Conservation (phyloP, 768 basidiomycete genomes). For the Termitomyces sp. region DNA sequence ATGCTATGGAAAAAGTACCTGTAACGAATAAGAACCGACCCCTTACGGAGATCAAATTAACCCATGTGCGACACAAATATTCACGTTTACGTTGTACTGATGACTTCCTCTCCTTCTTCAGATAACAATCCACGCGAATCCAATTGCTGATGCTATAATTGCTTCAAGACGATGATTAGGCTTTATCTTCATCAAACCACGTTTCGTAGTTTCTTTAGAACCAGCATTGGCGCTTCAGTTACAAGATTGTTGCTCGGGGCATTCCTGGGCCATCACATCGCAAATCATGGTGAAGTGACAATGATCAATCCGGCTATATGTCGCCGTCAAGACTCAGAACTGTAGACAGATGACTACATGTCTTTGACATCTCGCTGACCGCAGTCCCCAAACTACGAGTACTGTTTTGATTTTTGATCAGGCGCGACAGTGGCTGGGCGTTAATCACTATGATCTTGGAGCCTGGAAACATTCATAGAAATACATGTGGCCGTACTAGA, state of each 20-base stretch:
- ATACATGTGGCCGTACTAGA: neutral
- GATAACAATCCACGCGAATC: conserved; percentile 92
- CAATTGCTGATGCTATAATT: conserved; percentile 76
- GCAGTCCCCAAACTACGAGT: neutral
- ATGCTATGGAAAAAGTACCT: conserved; percentile 88
- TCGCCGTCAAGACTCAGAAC: neutral
- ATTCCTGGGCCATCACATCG: neutral
- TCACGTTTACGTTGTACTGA: conserved; percentile 1
- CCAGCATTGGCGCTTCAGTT: neutral
- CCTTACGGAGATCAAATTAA: conserved; percentile 76
- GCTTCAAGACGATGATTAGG: conserved; percentile 23
- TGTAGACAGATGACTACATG: neutral
- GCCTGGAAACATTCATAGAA: neutral
- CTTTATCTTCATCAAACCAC: neutral
- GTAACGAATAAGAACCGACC: conserved; percentile 91
- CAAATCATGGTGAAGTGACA: neutral
- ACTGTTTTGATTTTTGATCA: neutral
- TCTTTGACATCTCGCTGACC: neutral
- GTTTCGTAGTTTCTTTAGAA: neutral
- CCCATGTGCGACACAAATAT: conserved; percentile 47
- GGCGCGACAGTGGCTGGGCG: neutral
- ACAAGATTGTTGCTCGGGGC: neutral
- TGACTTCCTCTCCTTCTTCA: conserved; percentile 20
- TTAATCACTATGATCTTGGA: neutral
- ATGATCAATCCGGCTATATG: neutral